These are phyloP conservation scores for Lumnitzera racemosa DNA, from an alignment of 345 rosid genomes.

Conservation along the genomic window DNA sequence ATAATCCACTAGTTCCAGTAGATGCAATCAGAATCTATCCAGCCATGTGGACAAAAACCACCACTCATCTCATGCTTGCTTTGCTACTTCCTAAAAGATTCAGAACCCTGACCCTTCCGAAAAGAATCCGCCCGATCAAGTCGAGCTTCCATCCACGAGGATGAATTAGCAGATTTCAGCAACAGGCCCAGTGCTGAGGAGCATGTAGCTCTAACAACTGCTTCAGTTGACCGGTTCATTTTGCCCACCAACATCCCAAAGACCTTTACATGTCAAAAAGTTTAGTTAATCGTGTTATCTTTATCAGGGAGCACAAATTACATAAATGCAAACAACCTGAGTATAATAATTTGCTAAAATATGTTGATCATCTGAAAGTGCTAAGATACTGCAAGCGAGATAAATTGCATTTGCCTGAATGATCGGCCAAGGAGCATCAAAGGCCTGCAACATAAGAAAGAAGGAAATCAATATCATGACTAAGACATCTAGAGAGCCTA, in stretches of 20 bases:
- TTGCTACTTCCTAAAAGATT: constrained; percentile 14
- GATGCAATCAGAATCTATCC: too few relatives aligned
- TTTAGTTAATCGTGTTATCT: background rate
- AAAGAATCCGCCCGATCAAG: constrained; percentile 46
- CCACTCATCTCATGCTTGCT: too few relatives aligned
- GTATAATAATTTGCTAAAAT: constrained; percentile 53
- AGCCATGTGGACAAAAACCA: too few relatives aligned
- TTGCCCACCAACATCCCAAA: constrained; percentile 73
- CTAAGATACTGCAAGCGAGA: constrained; percentile 70
- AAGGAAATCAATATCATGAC: background rate
- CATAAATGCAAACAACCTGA: constrained; percentile 42
- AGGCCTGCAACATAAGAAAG: constrained; percentile 48
- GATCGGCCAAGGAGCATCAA: constrained; percentile 88
- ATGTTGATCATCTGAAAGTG: constrained; percentile 77
- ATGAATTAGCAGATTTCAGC: constrained; percentile 56
- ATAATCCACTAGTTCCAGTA: too few relatives aligned
- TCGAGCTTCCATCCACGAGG: constrained; percentile 51
- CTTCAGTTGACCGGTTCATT: constrained; percentile 69
- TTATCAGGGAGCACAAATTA: background rate
- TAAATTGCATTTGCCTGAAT: constrained; percentile 93
- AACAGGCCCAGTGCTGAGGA: constrained; percentile 65
- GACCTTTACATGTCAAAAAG: constrained; percentile 30
- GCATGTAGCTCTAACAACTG: constrained; percentile 75
- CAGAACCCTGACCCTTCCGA: constrained; percentile 31
- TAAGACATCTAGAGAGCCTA: background rate